These are phyloP conservation scores for Eucalyptus curtisii DNA, from an alignment of 345 rosid species.

Conservation along the genomic window DNA sequence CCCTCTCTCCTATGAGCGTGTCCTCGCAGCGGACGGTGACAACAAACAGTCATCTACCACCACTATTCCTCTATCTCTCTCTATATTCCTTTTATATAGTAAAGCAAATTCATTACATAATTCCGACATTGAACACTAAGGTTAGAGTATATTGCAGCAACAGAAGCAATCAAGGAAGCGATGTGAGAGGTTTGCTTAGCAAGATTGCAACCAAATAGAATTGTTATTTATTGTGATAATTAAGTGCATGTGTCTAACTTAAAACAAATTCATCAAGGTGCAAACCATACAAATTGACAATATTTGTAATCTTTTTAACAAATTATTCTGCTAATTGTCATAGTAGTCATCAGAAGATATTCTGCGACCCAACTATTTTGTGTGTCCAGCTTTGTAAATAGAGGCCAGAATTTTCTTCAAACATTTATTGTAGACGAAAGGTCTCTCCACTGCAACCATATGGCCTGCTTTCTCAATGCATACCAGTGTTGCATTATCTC, in stretches of 20 bases:
- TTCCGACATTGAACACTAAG: too few relatives aligned
- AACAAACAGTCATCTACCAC: too few relatives aligned
- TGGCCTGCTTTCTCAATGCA: slow-evolving; percentile 16
- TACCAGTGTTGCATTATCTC: neutral
- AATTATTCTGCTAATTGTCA: neutral
- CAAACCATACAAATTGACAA: neutral
- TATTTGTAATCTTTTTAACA: neutral
- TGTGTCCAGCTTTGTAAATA: neutral
- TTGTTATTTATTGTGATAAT: neutral
- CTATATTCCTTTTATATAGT: neutral
- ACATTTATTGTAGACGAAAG: neutral
- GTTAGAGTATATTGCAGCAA: too few relatives aligned
- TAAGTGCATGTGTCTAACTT: neutral
- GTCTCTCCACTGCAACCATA: slow-evolving; percentile 1
- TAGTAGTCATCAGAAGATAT: neutral
- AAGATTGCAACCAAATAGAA: neutral
- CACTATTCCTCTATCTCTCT: neutral
- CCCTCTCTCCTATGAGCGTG: too few relatives aligned
- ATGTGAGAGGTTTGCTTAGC: too few relatives aligned
- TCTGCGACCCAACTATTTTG: neutral
- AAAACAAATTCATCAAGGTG: neutral
- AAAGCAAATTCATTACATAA: neutral
- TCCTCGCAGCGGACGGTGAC: too few relatives aligned
- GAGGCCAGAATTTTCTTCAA: slow-evolving; percentile 9
- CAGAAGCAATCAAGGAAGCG: too few relatives aligned